These are phyloP conservation scores for Coemansia sp. DNA, from an alignment of 192 early-diverging fungal genomes.

Conservation along the genomic window DNA sequence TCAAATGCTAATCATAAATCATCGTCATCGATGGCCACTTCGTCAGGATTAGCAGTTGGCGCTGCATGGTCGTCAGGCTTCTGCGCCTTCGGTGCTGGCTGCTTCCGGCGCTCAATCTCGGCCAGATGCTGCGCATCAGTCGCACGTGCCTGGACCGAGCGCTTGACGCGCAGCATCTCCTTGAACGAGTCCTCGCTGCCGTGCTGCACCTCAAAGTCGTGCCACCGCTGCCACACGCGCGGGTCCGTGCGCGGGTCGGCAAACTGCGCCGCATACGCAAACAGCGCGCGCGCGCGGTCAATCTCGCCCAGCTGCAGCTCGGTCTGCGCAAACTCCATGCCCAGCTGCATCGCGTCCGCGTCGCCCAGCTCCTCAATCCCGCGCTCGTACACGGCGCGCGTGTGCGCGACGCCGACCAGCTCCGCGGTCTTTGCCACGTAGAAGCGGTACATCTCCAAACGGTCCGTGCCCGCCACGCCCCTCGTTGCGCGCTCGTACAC, in stretches of 20 bases:
- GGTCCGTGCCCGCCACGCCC: conserved; percentile 67
- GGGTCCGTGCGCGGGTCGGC: conserved; percentile 77
- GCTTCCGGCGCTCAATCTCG: conserved; percentile 3
- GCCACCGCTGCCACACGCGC: conserved; percentile 88
- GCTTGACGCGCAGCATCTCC: conserved; percentile 95
- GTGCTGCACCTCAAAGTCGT: conserved; percentile 94
- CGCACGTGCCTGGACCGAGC: conserved; percentile 81
- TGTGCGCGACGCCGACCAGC: conserved; percentile 81
- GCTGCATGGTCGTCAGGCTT: neutral
- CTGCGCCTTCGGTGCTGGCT: neutral
- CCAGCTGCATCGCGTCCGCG: conserved; percentile 70
- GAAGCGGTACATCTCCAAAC: conserved; percentile 79
- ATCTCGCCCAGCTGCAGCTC: conserved; percentile 92
- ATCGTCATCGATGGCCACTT: conserved; percentile 38
- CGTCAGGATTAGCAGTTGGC: conserved; percentile 20
- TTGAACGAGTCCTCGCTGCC: conserved; percentile 98
- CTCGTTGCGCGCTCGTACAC: conserved; percentile 91
- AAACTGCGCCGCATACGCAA: conserved; percentile 82
- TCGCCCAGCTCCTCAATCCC: conserved; percentile 88
- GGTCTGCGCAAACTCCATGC: conserved; percentile 78
- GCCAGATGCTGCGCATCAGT: conserved; percentile 71
- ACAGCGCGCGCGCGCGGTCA: conserved; percentile 89
- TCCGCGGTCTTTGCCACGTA: conserved; percentile 88
- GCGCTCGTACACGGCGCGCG: conserved; percentile 91
- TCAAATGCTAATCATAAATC: conserved; percentile 7